Evolutionary conservation across 495 filamentous ascomycete genomes (phyloP).

Genomic region (Penicillium bovifimosum): DNA sequence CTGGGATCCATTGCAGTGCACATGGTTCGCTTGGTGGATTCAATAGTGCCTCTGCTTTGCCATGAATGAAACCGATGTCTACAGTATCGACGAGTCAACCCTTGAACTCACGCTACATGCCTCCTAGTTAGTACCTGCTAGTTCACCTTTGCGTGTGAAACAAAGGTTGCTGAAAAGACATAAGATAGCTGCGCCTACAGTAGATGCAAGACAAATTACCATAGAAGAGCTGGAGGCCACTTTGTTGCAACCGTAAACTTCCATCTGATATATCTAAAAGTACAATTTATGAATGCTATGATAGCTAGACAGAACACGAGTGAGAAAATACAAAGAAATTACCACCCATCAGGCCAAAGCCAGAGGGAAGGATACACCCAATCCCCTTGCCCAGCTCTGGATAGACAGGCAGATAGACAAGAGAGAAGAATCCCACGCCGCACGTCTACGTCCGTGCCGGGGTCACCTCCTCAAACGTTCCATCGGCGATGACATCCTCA

Average conservation of each 20-base stretch:
- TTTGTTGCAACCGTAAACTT: slow-evolving; percentile 1
- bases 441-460: slow-evolving; percentile 13
- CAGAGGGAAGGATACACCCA: slow-evolving; percentile 11
- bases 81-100: no score
- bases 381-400: slow-evolving; percentile 6
- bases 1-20: not conserved
- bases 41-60: not conserved
- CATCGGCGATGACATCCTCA: slow-evolving; percentile 38
- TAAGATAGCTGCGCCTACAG: no score
- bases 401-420: not conserved
- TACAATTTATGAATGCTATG: slow-evolving; percentile 48
- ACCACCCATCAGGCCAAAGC: slow-evolving; percentile 16
- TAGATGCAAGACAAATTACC: not conserved
- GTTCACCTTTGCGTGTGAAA: no score
- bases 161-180: no score
- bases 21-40: not conserved
- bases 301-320: slow-evolving; percentile 14
- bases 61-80: not conserved
- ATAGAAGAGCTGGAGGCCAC: not conserved
- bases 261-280: slow-evolving; percentile 44
- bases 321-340: slow-evolving; percentile 15
- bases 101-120: no score
- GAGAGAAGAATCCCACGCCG: not conserved
- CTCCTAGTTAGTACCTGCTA: no score
- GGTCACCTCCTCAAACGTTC: slow-evolving; percentile 37